Base-by-base conservation (phyloP, 805 yeast species). In the Pichia scutulata region DNA sequence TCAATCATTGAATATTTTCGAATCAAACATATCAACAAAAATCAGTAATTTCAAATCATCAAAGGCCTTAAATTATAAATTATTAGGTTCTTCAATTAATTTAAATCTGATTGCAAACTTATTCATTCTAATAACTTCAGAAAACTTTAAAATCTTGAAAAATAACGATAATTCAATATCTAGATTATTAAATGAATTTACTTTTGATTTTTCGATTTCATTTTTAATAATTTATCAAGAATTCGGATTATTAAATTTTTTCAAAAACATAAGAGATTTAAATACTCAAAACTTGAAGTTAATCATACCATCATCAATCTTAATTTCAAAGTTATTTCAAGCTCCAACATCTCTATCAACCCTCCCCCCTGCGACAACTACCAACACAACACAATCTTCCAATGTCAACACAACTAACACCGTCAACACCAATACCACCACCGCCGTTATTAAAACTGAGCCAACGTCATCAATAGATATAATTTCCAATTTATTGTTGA, bases 221-320 rank as follows among this genome's bases (percentile, higher is more conserved):
- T 57, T 53, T 41, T 41, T 62, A 33, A 39, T 55, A 28, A 60
- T 62, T 18, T 65, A 64, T 50, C 59, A 60, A 43, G 68, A 71
- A 41, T 68, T 70, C 55, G 76, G 76, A 0, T 50, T 74, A 9
- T 70, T 67, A 47, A 68, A 70, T 49, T 52, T 76, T n/a, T 57
- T 76, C 43, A 70, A 69, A 50, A 44, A 23, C 19, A 23, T 56
- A 12, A 52, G 52, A 37, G 44, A 43, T 19, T 43, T 54, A 19
- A 52, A 53, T 39, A 41, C 52, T 28, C 24, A 36, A 33, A 52
- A 54, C 43, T 46, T 56, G 19, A 50, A 51, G 4, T 46, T 76
- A 40, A 55, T 61, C n/a, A 52, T 56, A 3, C 52, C 59, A 24
- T 55, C 62, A 8, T 49, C 69, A 4, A 45, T 48, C 22, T 42